Percentiles rank a stretch among this genome's conserved stretches.
phyloP scores from a whole-genome alignment of 148 eudicot species.

The Mesembryanthemum crystallinum region DNA sequence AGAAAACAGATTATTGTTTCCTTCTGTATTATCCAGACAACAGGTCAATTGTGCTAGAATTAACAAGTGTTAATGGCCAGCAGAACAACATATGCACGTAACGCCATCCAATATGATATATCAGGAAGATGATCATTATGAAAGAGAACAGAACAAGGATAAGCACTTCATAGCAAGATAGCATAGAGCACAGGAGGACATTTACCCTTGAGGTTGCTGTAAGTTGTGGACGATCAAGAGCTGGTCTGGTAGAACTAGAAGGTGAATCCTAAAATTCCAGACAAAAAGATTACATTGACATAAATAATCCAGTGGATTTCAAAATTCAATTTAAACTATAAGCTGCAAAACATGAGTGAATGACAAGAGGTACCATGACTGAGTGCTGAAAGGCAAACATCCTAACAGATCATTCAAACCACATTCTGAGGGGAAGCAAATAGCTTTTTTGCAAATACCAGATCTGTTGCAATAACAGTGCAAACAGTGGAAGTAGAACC shows the following conservation, averaged over 20 bases:
- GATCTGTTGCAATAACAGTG: background rate
- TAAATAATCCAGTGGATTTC: background rate
- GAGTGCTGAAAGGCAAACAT: background rate
- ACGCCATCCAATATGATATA: background rate
- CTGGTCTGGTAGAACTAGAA: constrained; percentile 57
- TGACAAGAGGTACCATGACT: background rate
- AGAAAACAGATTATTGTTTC: no score
- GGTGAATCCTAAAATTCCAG: constrained; percentile 45
- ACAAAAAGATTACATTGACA: background rate
- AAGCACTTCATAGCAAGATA: constrained; percentile 2
- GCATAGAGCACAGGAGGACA: constrained; percentile 9
- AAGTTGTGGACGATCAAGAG: constrained; percentile 61
- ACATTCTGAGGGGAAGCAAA: constrained; percentile 6
- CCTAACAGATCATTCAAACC: background rate
- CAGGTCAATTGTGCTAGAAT: no score
- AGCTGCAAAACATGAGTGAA: background rate
- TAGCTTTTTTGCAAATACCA: background rate
- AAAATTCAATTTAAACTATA: background rate
- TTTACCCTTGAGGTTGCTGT: constrained; percentile 58
- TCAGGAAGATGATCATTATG: background rate
- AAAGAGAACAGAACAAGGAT: background rate
- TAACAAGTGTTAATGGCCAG: background rate
- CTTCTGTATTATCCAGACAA: no score
- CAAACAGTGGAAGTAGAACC: constrained; percentile 14
- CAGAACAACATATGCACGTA: background rate